These are phyloP conservation scores for Trametes elegans DNA, from an alignment of 768 basidiomycete genomes.

Conservation along the genomic window DNA sequence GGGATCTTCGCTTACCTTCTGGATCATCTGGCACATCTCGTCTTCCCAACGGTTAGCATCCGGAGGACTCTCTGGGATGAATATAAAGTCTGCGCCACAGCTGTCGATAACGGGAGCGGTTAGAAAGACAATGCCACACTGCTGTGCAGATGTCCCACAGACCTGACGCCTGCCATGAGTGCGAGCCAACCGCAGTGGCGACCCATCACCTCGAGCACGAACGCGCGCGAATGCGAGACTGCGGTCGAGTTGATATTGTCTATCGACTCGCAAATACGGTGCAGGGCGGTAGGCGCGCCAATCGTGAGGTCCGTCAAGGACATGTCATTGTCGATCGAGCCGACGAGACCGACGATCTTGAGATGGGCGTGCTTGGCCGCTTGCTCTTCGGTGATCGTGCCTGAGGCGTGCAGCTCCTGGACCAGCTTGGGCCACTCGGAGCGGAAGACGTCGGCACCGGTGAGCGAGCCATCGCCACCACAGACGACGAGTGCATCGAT, in stretches of 20 bases:
- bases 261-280: conserved; percentile 96
- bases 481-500: conserved; percentile 97
- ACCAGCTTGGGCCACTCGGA: conserved; percentile 93
- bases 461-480: conserved; percentile 95
- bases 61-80: conserved; percentile 95
- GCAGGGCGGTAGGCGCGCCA: conserved; percentile 92
- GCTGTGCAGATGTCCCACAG: too few species aligned
- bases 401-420: conserved; percentile 58
- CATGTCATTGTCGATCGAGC: conserved; percentile 99
- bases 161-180: conserved; percentile 89
- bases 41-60: conserved; percentile 80
- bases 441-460: conserved; percentile 92
- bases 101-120: too few species aligned
- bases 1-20: conserved; percentile 50
- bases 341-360: conserved; percentile 96
- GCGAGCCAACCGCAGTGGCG: conserved; percentile 99
- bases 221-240: conserved; percentile 92
- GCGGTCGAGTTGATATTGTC: conserved; percentile 99
- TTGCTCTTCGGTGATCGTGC: conserved; percentile 78
- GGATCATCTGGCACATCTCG: conserved; percentile 84
- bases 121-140: too few species aligned
- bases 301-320: conserved; percentile 96
- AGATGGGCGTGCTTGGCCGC: conserved; percentile 74
- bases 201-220: conserved; percentile 99
- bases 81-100: conserved; percentile 93